These are phyloP conservation scores for Saccharomycopsis crataegensis DNA, from an alignment of 1,139 yeast species.

Conservation along the genomic window DNA sequence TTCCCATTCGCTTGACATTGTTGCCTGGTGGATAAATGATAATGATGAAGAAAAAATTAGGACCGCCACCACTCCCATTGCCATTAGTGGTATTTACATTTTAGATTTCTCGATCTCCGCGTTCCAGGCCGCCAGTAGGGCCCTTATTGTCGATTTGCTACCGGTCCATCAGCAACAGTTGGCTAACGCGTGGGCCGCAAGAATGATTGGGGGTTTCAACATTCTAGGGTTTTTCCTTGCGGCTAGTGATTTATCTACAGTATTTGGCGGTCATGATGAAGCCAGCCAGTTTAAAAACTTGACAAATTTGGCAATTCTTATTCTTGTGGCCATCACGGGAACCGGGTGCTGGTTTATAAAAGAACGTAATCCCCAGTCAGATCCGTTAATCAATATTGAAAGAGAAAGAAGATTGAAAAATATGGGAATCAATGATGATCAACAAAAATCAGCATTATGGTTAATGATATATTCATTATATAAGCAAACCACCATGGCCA, in stretches of 20 bases:
- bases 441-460: conserved; percentile 12
- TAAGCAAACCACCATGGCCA: conserved; percentile 33
- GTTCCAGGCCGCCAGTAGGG: conserved; percentile 54
- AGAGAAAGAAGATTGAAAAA: conserved; percentile 28
- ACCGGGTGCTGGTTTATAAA: conserved; percentile 34
- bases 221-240: conserved; percentile 45
- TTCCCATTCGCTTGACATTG: conserved; percentile 41
- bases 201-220: conserved; percentile 55
- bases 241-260: conserved; percentile 35
- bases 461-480: conserved; percentile 27
- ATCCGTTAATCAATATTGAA: conserved; percentile 32
- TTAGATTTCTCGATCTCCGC: conserved; percentile 51
- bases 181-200: conserved; percentile 70
- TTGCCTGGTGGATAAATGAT: conserved; percentile 23
- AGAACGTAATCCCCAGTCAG: conserved; percentile 41
- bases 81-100: conserved; percentile 42
- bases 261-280: conserved; percentile 26
- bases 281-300: conserved; percentile 43
- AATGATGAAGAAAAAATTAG: conserved; percentile 24
- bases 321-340: conserved; percentile 33
- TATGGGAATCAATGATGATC: conserved; percentile 23
- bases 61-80: conserved; percentile 34
- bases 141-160: conserved; percentile 50
- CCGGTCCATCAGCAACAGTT: conserved; percentile 45
- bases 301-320: conserved; percentile 37